These are phyloP conservation scores for Chamaecrista fasciculata DNA, from an alignment of 306 rosid species.

Conservation along the genomic window DNA sequence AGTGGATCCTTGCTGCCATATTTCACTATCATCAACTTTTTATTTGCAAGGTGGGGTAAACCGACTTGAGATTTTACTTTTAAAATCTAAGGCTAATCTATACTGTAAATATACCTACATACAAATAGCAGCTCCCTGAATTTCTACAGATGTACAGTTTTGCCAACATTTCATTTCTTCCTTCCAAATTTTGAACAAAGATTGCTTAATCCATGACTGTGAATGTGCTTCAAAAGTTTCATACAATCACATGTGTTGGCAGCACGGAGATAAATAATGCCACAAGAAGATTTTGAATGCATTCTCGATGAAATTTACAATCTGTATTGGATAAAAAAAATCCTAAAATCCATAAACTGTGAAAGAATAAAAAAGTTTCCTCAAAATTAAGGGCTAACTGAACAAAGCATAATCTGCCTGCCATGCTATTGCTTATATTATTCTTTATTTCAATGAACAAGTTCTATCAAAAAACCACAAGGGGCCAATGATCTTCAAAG, in stretches of 20 bases:
- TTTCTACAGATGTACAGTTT: background rate
- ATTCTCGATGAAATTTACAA: background rate
- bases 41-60: background rate
- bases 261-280: background rate
- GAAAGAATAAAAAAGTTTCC: background rate
- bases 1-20: background rate
- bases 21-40: background rate
- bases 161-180: background rate
- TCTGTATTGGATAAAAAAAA: background rate
- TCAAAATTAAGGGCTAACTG: background rate
- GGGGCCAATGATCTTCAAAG: background rate
- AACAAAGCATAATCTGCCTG: background rate
- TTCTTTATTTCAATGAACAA: background rate
- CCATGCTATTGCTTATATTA: background rate
- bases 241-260: background rate
- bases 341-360: background rate
- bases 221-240: background rate
- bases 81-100: background rate
- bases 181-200: conserved; percentile 3
- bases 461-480: background rate
- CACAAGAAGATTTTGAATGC: background rate
- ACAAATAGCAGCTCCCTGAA: background rate
- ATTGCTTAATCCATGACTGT: background rate
- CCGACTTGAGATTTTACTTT: background rate
- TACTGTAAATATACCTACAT: background rate